Evolutionary conservation across 2,329 filamentous ascomycete genomes (phyloP), one percentile per base, ranked within the genome.

Genomic region (Nannizziopsis arthrosporioides): DNA sequence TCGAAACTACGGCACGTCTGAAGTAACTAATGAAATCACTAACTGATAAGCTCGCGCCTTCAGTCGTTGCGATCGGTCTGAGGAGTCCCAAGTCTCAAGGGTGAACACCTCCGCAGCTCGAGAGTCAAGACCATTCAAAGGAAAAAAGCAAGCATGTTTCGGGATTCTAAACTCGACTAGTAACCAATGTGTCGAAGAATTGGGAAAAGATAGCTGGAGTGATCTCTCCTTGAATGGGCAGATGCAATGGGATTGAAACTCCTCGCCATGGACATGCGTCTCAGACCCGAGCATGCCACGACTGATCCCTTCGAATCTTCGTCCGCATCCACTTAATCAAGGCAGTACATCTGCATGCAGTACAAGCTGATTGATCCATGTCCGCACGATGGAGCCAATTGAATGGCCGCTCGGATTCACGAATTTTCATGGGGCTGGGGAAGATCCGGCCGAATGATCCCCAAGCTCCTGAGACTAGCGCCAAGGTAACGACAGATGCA

Each of bases 231-330:
- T 18, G 18, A 40, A 40, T 15, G n/a, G 36, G 44, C 15, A 40
- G 40, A 32, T 40, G 37, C 44, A 40, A 41, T 40, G 18, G 12
- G 34, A 10, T 27, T 35, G 31, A 9, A 44, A 10, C 27, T 19
- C 14, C 11, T 27, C 22, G 27, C 19, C 32, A n/a, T 22, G 11
- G 41, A 44, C 42, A 44, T 36, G 42, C 42, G 42, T 44, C 36
- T 34, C 42, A 17, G 36, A 44, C 42, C 31, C 32, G 42, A 44
- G 43, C 43, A 22, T 47, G 44, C 44, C 44, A 47, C 44, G 44
- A 47, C 34, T 47, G 35, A 47, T 17, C 36, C 27, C 19, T 11
- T 32, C 35, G 18, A 40, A 15, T 7, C 19, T 12, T 32, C 40
- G 17, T 14, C 35, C 14, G 19, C 19, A 27, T 27, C 19, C 19